Evolutionary conservation across 2,329 filamentous ascomycete species (phyloP).

Genomic region (Claviceps humidiphila): DNA sequence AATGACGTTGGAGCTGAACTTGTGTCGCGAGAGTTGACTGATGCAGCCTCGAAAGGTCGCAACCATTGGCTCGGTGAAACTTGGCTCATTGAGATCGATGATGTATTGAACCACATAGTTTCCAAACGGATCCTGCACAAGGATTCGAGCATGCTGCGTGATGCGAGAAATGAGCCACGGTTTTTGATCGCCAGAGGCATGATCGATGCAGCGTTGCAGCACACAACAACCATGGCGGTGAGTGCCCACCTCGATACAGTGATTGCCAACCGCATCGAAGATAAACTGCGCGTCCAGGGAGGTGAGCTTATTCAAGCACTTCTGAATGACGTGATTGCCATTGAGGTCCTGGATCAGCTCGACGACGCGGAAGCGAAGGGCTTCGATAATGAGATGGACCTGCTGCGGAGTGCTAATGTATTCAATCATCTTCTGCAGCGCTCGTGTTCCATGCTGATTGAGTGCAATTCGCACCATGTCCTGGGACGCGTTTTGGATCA

Average conservation of each 20-base stretch:
- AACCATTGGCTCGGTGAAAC: conserved; percentile 82
- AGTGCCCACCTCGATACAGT: conserved; percentile 85
- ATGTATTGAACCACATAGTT: conserved; percentile 99
- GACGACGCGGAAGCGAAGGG: conserved; percentile 73
- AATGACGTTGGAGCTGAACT: conserved; percentile 98
- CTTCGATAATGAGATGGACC: conserved; percentile 74
- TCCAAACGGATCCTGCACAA: conserved; percentile 94
- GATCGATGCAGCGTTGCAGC: conserved; percentile 94
- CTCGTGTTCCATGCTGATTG: conserved; percentile 93
- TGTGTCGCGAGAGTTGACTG: conserved; percentile 72
- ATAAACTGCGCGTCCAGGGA: conserved; percentile 85
- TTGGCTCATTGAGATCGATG: conserved; percentile 76
- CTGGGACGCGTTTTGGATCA: conserved; percentile 79
- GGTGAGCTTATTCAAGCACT: conserved; percentile 90
- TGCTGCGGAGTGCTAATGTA: conserved; percentile 79
- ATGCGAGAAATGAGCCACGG: conserved; percentile 75
- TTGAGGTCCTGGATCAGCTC: conserved; percentile 95
- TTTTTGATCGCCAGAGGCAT: conserved; percentile 84
- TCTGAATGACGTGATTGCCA: conserved; percentile 98
- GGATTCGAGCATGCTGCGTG: conserved; percentile 70
- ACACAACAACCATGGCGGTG: conserved; percentile 98
- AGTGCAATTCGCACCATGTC: conserved; percentile 87
- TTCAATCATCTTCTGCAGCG: conserved; percentile 99
- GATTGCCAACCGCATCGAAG: conserved; percentile 78
- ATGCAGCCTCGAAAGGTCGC: conserved; percentile 63